phyloP scores from a whole-genome alignment of 2,329 filamentous ascomycete genomes.

The Talaromyces sp. region DNA sequence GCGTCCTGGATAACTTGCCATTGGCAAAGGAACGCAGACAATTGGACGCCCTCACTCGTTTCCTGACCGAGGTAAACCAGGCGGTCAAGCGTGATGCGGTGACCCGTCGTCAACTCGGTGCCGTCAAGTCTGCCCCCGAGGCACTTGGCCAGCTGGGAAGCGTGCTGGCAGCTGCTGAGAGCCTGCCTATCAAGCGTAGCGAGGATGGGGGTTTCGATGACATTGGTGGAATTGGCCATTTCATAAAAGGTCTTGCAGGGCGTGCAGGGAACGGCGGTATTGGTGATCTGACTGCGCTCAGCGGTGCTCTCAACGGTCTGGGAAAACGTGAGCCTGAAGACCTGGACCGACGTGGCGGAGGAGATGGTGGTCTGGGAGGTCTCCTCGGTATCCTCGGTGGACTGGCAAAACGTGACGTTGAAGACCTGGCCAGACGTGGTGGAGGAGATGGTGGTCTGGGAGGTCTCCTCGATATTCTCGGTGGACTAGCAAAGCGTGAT shows the following conservation, averaged over 20 bases:
- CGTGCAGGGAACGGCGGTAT: background rate
- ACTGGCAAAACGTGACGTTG: background rate
- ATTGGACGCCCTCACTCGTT: background rate
- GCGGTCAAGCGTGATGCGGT: slow-evolving; percentile 1
- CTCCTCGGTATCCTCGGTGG: background rate
- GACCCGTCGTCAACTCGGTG: background rate
- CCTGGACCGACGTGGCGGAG: background rate
- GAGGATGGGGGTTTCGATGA: background rate
- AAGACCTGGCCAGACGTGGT: background rate
- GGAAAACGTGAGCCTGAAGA: background rate
- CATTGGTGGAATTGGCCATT: background rate
- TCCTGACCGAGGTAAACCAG: background rate
- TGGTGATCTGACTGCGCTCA: background rate
- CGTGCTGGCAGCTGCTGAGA: background rate
- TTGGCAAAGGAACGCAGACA: background rate
- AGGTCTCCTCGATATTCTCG: background rate
- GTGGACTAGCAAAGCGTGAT: background rate
- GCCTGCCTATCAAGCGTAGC: slow-evolving; percentile 5
- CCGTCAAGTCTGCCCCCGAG: slow-evolving; percentile 5
- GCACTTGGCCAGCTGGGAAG: background rate
- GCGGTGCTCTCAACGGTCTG: background rate
- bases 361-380: background rate
- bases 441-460: background rate
- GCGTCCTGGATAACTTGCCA: slow-evolving; percentile 1
- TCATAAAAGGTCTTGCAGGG: background rate